Conservation (phyloP, 345 rosid species). For the Crucihimalaya himalaica region DNA sequence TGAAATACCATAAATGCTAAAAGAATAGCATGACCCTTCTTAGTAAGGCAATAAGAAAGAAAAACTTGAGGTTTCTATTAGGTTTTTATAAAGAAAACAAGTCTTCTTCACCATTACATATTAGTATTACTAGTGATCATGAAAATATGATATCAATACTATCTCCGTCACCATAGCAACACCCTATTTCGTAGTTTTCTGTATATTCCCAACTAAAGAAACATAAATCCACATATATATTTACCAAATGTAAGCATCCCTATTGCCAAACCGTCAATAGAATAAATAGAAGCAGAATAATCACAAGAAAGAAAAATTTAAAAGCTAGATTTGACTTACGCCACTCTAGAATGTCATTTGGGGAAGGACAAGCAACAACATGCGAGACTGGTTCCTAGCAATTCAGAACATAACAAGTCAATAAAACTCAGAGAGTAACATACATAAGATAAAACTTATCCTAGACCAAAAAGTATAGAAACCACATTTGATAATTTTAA, state of each 20-base stretch:
- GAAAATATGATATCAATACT: not conserved
- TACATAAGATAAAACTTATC: not conserved
- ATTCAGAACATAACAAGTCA: not conserved
- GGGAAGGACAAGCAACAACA: constrained; percentile 92
- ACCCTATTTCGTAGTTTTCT: not conserved
- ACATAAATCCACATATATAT: not conserved
- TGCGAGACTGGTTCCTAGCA: constrained; percentile 90
- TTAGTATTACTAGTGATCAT: constrained; percentile 10
- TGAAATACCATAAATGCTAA: not conserved
- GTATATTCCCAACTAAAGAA: not conserved
- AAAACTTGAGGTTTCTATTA: not conserved
- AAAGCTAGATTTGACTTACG: constrained; percentile 53
- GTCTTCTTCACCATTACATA: not conserved
- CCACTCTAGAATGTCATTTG: constrained; percentile 94
- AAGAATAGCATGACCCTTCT: not conserved
- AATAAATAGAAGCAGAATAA: not conserved
- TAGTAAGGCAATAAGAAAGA: not conserved
- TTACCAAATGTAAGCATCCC: not conserved
- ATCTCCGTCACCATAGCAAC: not conserved
- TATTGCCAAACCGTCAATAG: constrained; percentile 1
- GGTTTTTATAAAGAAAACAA: not conserved
- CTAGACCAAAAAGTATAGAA: not conserved
- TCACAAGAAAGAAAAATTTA: too few relatives aligned
- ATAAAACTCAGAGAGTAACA: not conserved
- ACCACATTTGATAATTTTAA: not conserved